Evolutionary conservation across 2,329 filamentous ascomycete species (phyloP).

Genomic region (Ophiosphaerella narmari): DNA sequence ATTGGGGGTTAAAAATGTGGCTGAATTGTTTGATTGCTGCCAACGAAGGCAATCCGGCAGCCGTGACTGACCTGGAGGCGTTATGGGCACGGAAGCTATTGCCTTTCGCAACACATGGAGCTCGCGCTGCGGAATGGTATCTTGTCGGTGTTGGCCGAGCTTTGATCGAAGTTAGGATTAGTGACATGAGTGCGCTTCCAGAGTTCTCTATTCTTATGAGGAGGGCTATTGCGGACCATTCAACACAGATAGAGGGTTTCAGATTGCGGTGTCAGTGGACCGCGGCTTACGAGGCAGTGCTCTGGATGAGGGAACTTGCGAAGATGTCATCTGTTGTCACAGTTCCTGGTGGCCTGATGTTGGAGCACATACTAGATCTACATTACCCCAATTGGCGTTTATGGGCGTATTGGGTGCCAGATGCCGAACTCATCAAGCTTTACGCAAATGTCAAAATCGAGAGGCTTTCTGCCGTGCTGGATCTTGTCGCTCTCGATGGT

Average conservation of each 20-base stretch:
- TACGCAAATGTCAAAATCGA: conserved; percentile 17
- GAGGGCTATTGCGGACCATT: conserved; percentile 27
- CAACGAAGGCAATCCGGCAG: conserved; percentile 26
- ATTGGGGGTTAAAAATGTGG: conserved; percentile 33
- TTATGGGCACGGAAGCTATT: conserved; percentile 30
- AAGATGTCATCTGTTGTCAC: conserved; percentile 7
- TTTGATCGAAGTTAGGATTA: conserved; percentile 14
- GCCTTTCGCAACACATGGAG: conserved; percentile 28
- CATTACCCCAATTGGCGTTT: conserved; percentile 33
- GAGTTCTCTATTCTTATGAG: conserved; percentile 27
- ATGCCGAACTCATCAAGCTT: conserved; percentile 17
- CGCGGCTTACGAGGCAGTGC: conserved; percentile 22
- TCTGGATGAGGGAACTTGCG: conserved; percentile 27
- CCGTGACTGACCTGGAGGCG: conserved; percentile 33
- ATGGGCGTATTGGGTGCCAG: conserved; percentile 38
- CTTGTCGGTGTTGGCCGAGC: conserved; percentile 28
- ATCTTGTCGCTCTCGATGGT: conserved; percentile 36
- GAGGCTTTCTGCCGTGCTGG: conserved; percentile 20
- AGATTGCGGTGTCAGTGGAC: conserved; percentile 30
- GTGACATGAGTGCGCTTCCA: conserved; percentile 23
- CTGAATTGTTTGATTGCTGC: conserved; percentile 37
- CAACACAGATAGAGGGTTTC: conserved; percentile 30
- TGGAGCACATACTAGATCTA: conserved; percentile 30
- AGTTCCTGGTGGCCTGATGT: conserved; percentile 14
- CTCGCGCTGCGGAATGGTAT: conserved; percentile 27